Percentiles rank a stretch among this genome's conserved stretches.
Evolutionary conservation across 2,329 filamentous ascomycete species (phyloP).

Genomic region (Metarhizium robertsii): DNA sequence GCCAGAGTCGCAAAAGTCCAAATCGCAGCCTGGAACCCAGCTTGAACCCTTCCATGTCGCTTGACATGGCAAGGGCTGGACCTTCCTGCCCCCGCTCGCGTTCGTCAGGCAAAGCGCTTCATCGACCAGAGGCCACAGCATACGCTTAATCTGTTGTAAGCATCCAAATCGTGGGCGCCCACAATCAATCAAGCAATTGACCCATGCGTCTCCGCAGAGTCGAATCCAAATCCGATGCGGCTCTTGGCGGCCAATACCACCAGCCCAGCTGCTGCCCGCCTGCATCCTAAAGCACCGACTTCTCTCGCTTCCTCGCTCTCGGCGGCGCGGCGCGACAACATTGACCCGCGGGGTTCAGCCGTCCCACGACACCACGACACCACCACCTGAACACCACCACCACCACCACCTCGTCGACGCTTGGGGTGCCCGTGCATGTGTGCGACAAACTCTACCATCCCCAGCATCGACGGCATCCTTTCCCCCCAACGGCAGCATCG

Average conservation of each 20-base stretch:
- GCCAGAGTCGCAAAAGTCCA: too few species aligned
- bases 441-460: not conserved
- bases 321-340: conserved; percentile 7
- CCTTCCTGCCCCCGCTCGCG: too few species aligned
- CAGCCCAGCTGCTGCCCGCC: not conserved
- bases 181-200: not conserved
- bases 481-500: not conserved
- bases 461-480: not conserved
- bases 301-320: not conserved
- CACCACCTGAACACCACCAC: not conserved
- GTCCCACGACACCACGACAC: not conserved
- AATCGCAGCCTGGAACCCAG: too few species aligned
- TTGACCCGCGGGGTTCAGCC: conserved; percentile 11
- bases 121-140: too few species aligned
- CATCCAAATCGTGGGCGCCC: too few species aligned
- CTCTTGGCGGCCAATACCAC: not conserved
- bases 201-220: not conserved
- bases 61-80: too few species aligned
- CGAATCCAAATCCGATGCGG: not conserved
- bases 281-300: not conserved
- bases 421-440: not conserved
- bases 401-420: not conserved
- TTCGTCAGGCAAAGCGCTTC: too few species aligned
- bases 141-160: too few species aligned
- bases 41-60: too few species aligned